Percentiles rank a stretch among this genome's conserved stretches.
Evolutionary conservation across 768 basidiomycete genomes (phyloP).

Genomic region (Leccinum ochraceum): DNA sequence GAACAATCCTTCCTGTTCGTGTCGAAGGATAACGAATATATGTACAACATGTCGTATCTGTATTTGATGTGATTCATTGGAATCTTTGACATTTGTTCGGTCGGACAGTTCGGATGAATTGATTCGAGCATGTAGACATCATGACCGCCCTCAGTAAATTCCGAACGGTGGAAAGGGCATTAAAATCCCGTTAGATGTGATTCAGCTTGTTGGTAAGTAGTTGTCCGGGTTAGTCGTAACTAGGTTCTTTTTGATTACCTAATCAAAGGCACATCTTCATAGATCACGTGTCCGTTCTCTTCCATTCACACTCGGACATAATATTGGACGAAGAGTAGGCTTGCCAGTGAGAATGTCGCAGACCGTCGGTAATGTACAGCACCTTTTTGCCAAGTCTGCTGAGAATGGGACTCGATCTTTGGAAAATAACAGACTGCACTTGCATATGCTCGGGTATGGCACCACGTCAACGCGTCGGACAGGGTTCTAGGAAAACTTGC

Average conservation of each 20-base stretch:
- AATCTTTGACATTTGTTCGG: background rate
- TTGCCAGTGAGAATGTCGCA: slow-evolving; percentile 65
- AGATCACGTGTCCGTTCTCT: background rate
- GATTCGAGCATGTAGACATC: background rate
- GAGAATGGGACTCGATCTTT: slow-evolving; percentile 1
- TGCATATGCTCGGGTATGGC: slow-evolving; percentile 95
- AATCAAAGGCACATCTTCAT: background rate
- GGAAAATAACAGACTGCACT: slow-evolving; percentile 74
- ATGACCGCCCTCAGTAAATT: background rate
- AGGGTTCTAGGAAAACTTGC: slow-evolving; percentile 95
- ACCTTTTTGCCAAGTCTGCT: background rate
- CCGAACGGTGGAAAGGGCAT: background rate
- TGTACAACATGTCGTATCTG: background rate
- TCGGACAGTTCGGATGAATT: background rate
- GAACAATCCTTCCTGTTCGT: background rate
- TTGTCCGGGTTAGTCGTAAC: too few species aligned
- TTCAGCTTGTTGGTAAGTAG: background rate
- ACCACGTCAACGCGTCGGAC: slow-evolving; percentile 89
- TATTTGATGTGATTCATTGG: background rate
- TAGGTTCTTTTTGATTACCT: background rate
- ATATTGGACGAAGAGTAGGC: background rate
- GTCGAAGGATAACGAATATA: background rate
- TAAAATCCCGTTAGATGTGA: background rate
- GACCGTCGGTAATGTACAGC: slow-evolving; percentile 73
- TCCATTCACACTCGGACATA: background rate